Evolutionary conservation across 1,139 yeast species (phyloP).

Genomic region (Pichia sp.): DNA sequence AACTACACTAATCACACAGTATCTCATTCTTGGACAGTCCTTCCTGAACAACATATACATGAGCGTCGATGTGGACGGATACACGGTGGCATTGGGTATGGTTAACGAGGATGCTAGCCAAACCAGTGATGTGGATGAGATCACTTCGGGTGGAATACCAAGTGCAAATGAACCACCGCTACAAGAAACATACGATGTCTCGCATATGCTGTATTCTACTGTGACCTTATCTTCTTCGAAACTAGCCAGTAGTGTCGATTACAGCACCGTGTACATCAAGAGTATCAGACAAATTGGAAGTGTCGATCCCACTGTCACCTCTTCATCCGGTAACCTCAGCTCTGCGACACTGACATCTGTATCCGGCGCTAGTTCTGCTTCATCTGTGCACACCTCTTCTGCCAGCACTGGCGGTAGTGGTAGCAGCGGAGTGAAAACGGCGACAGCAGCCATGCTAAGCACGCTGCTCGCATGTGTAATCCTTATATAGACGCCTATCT

Average conservation of each 20-base stretch:
- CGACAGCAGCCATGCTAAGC: too few relatives aligned
- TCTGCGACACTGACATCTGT: too few relatives aligned
- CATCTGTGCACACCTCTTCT: too few relatives aligned
- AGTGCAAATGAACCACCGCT: conserved; percentile 3
- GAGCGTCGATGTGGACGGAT: conserved; percentile 71
- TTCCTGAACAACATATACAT: conserved; percentile 71
- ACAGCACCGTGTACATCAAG: conserved; percentile 2
- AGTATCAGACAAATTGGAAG: neutral
- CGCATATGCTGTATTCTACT: conserved; percentile 7
- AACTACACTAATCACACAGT: conserved; percentile 29
- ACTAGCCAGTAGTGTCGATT: neutral
- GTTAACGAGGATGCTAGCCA: conserved; percentile 28
- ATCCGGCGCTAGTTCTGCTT: neutral
- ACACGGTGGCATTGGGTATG: conserved; percentile 65
- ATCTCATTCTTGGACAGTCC: conserved; percentile 62
- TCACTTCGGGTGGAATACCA: conserved; percentile 15
- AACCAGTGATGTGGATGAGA: conserved; percentile 15
- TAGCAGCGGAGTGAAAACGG: too few relatives aligned
- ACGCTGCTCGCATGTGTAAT: too few relatives aligned
- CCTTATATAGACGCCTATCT: too few relatives aligned
- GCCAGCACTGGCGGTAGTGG: too few relatives aligned
- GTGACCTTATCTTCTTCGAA: neutral
- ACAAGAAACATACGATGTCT: conserved; percentile 7
- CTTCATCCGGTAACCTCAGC: too few relatives aligned
- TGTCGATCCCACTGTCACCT: neutral